Evolutionary conservation across 768 basidiomycete species (phyloP), one percentile per base, ranked within the genome.

Genomic region (Rhizopogon vinicolor): DNA sequence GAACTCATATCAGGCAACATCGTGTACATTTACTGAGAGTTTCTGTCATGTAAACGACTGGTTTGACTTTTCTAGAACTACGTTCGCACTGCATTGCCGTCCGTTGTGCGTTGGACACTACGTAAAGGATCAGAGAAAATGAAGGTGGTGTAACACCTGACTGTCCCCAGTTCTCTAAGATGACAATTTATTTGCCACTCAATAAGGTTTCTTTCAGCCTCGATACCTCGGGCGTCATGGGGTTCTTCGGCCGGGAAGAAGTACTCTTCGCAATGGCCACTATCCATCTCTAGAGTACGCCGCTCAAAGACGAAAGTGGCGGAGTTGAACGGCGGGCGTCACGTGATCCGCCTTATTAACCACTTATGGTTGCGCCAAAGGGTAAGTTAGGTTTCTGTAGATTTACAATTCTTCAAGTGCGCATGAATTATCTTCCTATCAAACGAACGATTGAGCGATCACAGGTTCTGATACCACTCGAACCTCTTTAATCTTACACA

Each of bases 221-320:
- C 25, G 62, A 73, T 48, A 44, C 65, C 0, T 65, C 66, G 12
- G 72, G 73, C 6, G 63, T 73, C 7, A 71, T 65, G 8, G 71
- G 72, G 3, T 68, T 73, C 44, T 73, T 73, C 29, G 73, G 73
- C 46, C 72, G 73, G 12, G 70, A 73, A 44, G 72, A 74, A 40
- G 72, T 70, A 4, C 62, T 74, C 33, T 62, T 72, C 6, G 72
- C 72, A 16, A 74, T 74, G 71, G 59, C 69, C 9, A 65, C 68
- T 40, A 65, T 73, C 3, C 70, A 73, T 50, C 48, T 73, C 8
- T 69, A 65, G 22, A 22, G 22, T 22, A 22, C 22, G 22, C 22
- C 22, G 22, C 22, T 22, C 22, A 22, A n/a, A 22, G 22, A 22
- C 22, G 22, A 22, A 22, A 22, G 22, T 22, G 22, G 22, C 22